phyloP scores from a whole-genome alignment of 345 rosid genomes.

The Hibiscus trionum region DNA sequence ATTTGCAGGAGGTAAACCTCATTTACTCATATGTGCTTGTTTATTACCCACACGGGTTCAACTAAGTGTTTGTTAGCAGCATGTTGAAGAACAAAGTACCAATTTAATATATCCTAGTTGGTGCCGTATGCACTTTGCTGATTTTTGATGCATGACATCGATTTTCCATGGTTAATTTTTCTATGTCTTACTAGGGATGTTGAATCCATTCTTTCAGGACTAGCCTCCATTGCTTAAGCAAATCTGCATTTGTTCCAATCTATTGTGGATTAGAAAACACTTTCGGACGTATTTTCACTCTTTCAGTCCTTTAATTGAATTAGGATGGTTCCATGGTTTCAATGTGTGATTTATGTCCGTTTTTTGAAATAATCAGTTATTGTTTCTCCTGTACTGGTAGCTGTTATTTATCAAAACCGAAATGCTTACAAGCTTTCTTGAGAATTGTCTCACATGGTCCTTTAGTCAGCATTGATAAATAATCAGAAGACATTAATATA shows the following conservation, averaged over 20 bases:
- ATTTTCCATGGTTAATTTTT: not conserved
- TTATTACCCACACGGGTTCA: not conserved
- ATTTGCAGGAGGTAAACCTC: conserved; percentile 34
- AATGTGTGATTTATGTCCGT: not conserved
- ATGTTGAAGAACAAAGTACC: not conserved
- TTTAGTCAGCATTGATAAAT: not conserved
- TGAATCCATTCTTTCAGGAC: not conserved
- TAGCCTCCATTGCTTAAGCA: not conserved
- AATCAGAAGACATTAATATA: not conserved
- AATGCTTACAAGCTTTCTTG: not conserved
- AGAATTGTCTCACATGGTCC: not conserved
- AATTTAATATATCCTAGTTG: not conserved
- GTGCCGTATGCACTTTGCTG: not conserved
- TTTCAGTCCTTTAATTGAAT: not conserved
- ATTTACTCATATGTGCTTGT: not conserved
- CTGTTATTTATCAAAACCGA: not conserved
- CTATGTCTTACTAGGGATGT: not conserved
- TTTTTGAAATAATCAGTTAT: not conserved
- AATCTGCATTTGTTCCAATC: not conserved
- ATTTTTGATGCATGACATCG: not conserved
- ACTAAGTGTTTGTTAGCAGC: not conserved
- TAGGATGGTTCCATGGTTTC: not conserved
- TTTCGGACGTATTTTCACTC: not conserved
- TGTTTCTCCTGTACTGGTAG: not conserved
- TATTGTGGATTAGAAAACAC: not conserved